Evolutionary conservation across 2,329 filamentous ascomycete genomes (phyloP).

Genomic region (Cylindrodendrum hubeiense): DNA sequence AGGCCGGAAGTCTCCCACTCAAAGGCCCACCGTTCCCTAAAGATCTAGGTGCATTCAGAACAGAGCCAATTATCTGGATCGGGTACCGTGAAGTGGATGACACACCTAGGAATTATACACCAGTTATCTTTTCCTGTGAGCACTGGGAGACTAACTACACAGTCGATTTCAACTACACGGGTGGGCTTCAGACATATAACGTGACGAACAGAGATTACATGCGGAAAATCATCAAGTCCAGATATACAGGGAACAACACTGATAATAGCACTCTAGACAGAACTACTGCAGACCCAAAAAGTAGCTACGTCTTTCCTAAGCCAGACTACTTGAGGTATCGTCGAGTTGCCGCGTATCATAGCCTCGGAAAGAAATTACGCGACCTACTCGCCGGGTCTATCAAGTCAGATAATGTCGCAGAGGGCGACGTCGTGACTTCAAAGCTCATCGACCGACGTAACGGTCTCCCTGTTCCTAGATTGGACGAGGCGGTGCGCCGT

Average conservation of each 20-base stretch:
- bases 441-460: constrained; percentile 32
- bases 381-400: constrained; percentile 26
- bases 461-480: constrained; percentile 21
- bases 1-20: no score
- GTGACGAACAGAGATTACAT: constrained; percentile 25
- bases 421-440: constrained; percentile 24
- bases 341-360: constrained; percentile 31
- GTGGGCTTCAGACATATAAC: constrained; percentile 31
- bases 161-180: constrained; percentile 30
- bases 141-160: constrained; percentile 40
- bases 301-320: constrained; percentile 31
- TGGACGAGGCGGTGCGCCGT: constrained; percentile 16
- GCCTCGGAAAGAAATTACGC: constrained; percentile 27
- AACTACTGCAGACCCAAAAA: constrained; percentile 24
- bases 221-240: constrained; percentile 36
- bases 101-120: constrained; percentile 23
- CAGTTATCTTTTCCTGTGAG: constrained; percentile 35
- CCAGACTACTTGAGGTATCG: constrained; percentile 22
- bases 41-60: constrained; percentile 32
- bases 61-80: constrained; percentile 37
- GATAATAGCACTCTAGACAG: constrained; percentile 30
- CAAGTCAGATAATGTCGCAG: constrained; percentile 19
- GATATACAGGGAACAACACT: neutral
- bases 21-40: constrained; percentile 20
- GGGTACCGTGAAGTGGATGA: constrained; percentile 32